phyloP scores from a whole-genome alignment of 2,329 filamentous ascomycete genomes.

The Trematosphaeria pertusa region DNA sequence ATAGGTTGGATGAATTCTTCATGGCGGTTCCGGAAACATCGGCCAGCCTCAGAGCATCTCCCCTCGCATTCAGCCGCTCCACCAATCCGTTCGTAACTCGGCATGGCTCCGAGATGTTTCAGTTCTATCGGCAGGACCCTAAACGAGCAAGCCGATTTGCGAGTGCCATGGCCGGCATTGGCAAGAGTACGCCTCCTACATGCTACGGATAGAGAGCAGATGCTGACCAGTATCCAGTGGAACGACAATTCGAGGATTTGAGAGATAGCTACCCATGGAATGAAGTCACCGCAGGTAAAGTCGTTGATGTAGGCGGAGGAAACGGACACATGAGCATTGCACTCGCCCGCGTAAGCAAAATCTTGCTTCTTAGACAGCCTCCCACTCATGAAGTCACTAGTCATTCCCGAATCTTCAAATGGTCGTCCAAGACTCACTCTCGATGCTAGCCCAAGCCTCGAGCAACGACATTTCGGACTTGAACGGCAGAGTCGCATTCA shows the following conservation, averaged over 20 bases:
- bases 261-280: constrained; percentile 35
- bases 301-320: constrained; percentile 43
- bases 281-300: constrained; percentile 24
- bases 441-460: constrained; percentile 15
- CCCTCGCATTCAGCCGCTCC: no score
- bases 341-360: constrained; percentile 29
- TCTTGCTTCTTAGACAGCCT: no score
- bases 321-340: constrained; percentile 28
- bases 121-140: constrained; percentile 36
- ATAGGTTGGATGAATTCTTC: constrained; percentile 41
- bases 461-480: constrained; percentile 14
- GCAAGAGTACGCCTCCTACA: constrained; percentile 14
- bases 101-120: constrained; percentile 19
- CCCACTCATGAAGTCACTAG: no score
- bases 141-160: constrained; percentile 34
- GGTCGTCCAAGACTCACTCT: constrained; percentile 26
- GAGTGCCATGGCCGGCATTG: constrained; percentile 36
- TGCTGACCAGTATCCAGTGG: constrained; percentile 16
- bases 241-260: constrained; percentile 32
- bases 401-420: constrained; percentile 23
- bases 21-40: constrained; percentile 21
- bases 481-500: constrained; percentile 30
- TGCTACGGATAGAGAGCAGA: not conserved
- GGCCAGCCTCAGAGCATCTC: not conserved
- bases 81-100: not conserved